Percentiles rank a stretch among this genome's conserved stretches.
phyloP scores from a whole-genome alignment of 2,329 filamentous ascomycete species.

The Achaetomium macrosporum region DNA sequence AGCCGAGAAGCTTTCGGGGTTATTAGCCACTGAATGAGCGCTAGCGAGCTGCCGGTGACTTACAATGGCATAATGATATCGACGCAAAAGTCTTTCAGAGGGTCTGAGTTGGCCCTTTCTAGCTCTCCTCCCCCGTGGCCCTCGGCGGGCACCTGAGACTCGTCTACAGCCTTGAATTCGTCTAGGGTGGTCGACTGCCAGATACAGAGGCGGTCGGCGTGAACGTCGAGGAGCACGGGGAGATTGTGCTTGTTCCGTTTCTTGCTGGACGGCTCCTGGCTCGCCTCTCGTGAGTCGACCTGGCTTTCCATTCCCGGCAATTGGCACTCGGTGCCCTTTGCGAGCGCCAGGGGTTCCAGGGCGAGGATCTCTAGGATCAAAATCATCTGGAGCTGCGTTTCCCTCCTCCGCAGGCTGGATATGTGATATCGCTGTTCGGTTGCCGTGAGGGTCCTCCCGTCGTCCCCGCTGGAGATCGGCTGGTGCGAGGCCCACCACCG shows the following conservation, averaged over 20 bases:
- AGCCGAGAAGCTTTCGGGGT: slow-evolving; percentile 56
- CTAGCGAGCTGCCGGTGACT: slow-evolving; percentile 28
- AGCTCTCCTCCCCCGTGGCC: slow-evolving; percentile 33
- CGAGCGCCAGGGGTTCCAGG: slow-evolving; percentile 49
- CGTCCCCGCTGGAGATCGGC: slow-evolving; percentile 41
- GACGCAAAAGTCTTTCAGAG: slow-evolving; percentile 68
- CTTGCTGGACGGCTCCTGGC: slow-evolving; percentile 37
- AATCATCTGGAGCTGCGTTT: slow-evolving; percentile 77
- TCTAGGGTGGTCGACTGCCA: slow-evolving; percentile 72
- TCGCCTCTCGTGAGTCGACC: slow-evolving; percentile 29
- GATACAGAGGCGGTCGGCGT: slow-evolving; percentile 73
- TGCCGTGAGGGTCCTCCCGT: slow-evolving; percentile 42
- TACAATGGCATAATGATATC: slow-evolving; percentile 77
- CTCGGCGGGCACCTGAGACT: slow-evolving; percentile 37
- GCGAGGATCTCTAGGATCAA: slow-evolving; percentile 71
- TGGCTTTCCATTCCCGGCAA: slow-evolving; percentile 41
- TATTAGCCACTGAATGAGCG: slow-evolving; percentile 29
- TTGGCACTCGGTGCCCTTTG: slow-evolving; percentile 40
- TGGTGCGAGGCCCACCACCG: slow-evolving; percentile 64
- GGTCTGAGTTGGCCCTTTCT: slow-evolving; percentile 48
- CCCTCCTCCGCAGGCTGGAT: slow-evolving; percentile 63
- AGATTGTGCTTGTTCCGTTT: slow-evolving; percentile 61
- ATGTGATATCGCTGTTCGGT: slow-evolving; percentile 56
- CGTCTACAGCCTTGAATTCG: slow-evolving; percentile 45
- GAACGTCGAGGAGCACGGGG: slow-evolving; percentile 60